phyloP scores from a whole-genome alignment of 345 rosid species.

The Rhodamnia rubescens region DNA sequence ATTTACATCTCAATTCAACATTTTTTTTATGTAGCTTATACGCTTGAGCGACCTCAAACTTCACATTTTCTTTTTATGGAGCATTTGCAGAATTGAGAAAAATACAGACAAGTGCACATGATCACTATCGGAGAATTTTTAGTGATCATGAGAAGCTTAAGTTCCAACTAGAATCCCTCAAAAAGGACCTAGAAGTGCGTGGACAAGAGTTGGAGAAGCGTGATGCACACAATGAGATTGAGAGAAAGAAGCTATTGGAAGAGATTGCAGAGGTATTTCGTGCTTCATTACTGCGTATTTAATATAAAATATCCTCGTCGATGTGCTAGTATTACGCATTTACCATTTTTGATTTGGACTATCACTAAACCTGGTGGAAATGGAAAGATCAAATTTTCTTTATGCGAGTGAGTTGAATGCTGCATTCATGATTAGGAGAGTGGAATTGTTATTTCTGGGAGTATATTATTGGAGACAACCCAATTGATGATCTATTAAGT shows the following conservation, averaged over 20 bases:
- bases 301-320: neutral
- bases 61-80: neutral
- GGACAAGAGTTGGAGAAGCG: slow-evolving; percentile 63
- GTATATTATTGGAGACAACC: neutral
- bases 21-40: neutral
- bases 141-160: slow-evolving; percentile 82
- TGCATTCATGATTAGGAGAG: neutral
- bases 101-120: slow-evolving; percentile 60
- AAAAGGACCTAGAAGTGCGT: slow-evolving; percentile 60
- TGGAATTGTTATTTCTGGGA: neutral
- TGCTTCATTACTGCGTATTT: slow-evolving; percentile 1
- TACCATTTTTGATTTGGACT: neutral
- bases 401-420: neutral
- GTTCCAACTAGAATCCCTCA: slow-evolving; percentile 63
- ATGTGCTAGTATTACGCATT: neutral
- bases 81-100: slow-evolving; percentile 56
- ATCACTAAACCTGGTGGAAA: neutral
- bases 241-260: slow-evolving; percentile 43
- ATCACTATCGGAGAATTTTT: slow-evolving; percentile 68
- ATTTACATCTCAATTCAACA: neutral
- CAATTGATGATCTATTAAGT: neutral
- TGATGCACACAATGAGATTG: slow-evolving; percentile 79
- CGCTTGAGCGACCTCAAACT: neutral
- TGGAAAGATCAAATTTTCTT: neutral
- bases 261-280: slow-evolving; percentile 64